Conservation (phyloP, 805 yeast species). For the Millerago galiae region DNA sequence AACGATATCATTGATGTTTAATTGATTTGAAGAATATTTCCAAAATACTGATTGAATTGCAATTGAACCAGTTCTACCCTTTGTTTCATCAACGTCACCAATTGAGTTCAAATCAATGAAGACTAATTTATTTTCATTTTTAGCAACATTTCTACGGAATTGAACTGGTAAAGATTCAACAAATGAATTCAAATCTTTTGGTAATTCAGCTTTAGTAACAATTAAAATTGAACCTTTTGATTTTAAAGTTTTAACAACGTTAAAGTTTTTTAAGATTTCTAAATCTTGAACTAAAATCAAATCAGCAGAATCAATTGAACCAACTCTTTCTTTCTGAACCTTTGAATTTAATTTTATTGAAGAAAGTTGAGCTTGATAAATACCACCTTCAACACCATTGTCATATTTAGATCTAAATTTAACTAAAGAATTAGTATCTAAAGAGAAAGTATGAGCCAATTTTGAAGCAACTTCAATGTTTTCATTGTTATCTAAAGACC, state of each 20-base stretch:
- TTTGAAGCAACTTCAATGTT: conserved; percentile 52
- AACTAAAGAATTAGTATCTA: conserved; percentile 47
- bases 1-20: conserved; percentile 55
- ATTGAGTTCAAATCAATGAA: conserved; percentile 57
- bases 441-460: conserved; percentile 63
- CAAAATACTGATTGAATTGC: conserved; percentile 79
- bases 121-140: conserved; percentile 45
- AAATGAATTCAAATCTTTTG: conserved; percentile 37
- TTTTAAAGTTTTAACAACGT: conserved; percentile 55
- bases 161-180: conserved; percentile 47
- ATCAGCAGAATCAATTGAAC: conserved; percentile 51
- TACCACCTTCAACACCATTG: conserved; percentile 67
- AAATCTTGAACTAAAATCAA: conserved; percentile 57
- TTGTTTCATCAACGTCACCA: conserved; percentile 63
- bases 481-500: conserved; percentile 63
- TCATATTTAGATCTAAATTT: conserved; percentile 63
- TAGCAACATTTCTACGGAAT: conserved; percentile 46
- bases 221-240: conserved; percentile 52
- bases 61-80: conserved; percentile 68
- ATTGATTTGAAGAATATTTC: conserved; percentile 58
- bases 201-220: conserved; percentile 28
- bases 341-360: conserved; percentile 17
- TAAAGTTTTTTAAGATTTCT: conserved; percentile 47
- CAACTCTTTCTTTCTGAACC: conserved; percentile 18
- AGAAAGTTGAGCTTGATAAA: conserved; percentile 58